These are phyloP conservation scores for Blastocystis sp. DNA, from an alignment of 352 stramenopile species.

Conservation along the genomic window DNA sequence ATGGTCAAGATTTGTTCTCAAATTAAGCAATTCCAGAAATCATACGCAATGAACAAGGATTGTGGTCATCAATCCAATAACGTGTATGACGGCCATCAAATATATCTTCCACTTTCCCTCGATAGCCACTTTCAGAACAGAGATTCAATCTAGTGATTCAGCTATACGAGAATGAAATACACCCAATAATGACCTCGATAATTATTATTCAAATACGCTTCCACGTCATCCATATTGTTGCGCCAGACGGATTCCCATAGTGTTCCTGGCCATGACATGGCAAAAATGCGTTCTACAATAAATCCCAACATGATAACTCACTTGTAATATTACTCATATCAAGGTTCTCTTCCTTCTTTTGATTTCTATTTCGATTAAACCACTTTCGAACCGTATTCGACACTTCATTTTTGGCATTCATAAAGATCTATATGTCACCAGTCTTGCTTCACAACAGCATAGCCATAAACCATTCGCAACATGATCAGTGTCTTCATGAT, in stretches of 20 bases:
- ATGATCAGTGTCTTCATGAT: slow-evolving; percentile 3
- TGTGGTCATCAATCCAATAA: slow-evolving; percentile 57
- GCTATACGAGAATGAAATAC: not conserved
- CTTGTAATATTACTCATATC: slow-evolving; percentile 42
- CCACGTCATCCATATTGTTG: slow-evolving; percentile 61
- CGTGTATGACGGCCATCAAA: slow-evolving; percentile 24
- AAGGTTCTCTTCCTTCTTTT: slow-evolving; percentile 46
- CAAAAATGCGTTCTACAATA: slow-evolving; percentile 10
- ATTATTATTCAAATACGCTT: slow-evolving; percentile 11
- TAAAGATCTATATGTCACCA: slow-evolving; percentile 8
- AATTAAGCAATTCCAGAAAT: not conserved
- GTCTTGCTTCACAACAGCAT: not conserved
- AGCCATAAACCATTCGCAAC: not conserved
- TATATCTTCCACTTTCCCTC: not conserved
- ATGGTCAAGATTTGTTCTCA: not conserved
- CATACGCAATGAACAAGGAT: not conserved
- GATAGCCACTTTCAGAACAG: slow-evolving; percentile 42
- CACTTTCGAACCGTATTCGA: not conserved
- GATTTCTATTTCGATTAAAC: slow-evolving; percentile 54
- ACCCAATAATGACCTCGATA: slow-evolving; percentile 54
- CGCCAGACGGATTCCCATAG: slow-evolving; percentile 11
- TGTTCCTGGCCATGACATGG: slow-evolving; percentile 59
- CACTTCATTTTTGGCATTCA: not conserved
- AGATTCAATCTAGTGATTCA: slow-evolving; percentile 37
- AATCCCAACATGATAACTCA: not conserved